A percentile compares a stretch with the other conserved stretches of the same genome.
Evolutionary conservation across 805 yeast genomes (phyloP).

Genomic region (Tetrapisispora iriomotensis): DNA sequence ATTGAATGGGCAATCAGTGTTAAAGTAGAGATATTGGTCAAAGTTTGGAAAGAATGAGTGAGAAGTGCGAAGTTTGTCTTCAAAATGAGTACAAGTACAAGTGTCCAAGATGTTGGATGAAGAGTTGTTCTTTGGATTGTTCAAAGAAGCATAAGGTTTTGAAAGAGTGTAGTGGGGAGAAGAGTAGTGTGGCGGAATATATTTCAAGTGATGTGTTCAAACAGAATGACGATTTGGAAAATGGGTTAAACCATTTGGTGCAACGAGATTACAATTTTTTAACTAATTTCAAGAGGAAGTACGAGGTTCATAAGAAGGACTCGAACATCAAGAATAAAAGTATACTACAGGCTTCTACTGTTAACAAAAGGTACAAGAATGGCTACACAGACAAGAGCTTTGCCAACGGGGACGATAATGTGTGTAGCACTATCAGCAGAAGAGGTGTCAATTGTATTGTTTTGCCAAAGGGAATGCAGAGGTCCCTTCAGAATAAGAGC

Average conservation of each 20-base stretch:
- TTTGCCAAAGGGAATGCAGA: slow-evolving; percentile 66
- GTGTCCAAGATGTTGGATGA: slow-evolving; percentile 67
- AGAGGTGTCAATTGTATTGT: slow-evolving; percentile 58
- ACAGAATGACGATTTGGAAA: slow-evolving; percentile 27
- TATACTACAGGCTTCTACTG: slow-evolving; percentile 27
- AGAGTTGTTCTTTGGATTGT: slow-evolving; percentile 65
- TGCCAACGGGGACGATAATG: slow-evolving; percentile 8
- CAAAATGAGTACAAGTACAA: slow-evolving; percentile 45
- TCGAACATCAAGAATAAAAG: slow-evolving; percentile 35
- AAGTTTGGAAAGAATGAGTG: slow-evolving; percentile 6
- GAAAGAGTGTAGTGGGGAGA: slow-evolving; percentile 54
- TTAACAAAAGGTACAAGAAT: slow-evolving; percentile 16
- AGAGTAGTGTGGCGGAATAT: slow-evolving; percentile 48
- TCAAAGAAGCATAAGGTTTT: slow-evolving; percentile 58
- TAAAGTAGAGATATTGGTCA: too few relatives aligned
- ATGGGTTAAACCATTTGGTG: slow-evolving; percentile 36
- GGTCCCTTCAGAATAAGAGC: slow-evolving; percentile 54
- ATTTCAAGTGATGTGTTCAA: slow-evolving; percentile 39
- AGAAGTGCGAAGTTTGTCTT: slow-evolving; percentile 38
- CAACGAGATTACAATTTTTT: slow-evolving; percentile 81
- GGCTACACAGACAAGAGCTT: slow-evolving; percentile 5
- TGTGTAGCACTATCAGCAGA: slow-evolving; percentile 29
- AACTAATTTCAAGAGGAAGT: slow-evolving; percentile 45
- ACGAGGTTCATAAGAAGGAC: slow-evolving; percentile 52
- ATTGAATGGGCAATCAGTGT: too few relatives aligned